These are phyloP conservation scores for Macrolepiota dolichaula DNA, from an alignment of 768 basidiomycete species.

Conservation along the genomic window DNA sequence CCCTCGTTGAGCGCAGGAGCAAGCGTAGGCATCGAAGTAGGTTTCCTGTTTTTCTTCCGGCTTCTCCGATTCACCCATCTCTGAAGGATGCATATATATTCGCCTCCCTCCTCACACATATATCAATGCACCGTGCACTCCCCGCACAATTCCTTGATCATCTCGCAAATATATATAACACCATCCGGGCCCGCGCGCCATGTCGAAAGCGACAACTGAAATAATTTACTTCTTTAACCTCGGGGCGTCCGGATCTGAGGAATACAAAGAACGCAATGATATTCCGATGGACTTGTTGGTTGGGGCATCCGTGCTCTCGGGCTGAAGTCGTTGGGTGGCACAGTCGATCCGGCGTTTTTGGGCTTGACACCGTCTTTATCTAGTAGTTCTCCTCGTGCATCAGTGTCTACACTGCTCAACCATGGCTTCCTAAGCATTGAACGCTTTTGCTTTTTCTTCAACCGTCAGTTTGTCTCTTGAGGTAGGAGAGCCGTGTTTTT, in stretches of 20 bases:
- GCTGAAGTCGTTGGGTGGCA: conserved; percentile 50
- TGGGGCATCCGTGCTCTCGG: too few species aligned
- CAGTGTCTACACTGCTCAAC: conserved; percentile 41
- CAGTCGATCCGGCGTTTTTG: neutral
- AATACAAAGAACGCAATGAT: conserved; percentile 24
- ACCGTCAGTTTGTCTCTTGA: too few species aligned
- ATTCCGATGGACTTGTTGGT: conserved; percentile 19
- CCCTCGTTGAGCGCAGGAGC: conserved; percentile 49
- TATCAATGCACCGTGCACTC: conserved; percentile 18
- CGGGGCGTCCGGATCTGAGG: too few species aligned
- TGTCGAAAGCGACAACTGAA: conserved; percentile 9
- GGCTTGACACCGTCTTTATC: conserved; percentile 3
- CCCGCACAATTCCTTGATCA: conserved; percentile 1
- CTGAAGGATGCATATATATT: conserved; percentile 30
- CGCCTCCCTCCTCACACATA: conserved; percentile 36
- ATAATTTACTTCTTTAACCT: conserved; percentile 11
- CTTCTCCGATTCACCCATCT: neutral
- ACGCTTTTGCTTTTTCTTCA: too few species aligned
- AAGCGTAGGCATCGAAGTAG: conserved; percentile 44
- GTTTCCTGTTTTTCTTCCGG: neutral
- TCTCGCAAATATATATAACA: conserved; percentile 24
- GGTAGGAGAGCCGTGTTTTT: too few species aligned
- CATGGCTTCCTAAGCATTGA: conserved; percentile 71
- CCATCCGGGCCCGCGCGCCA: too few species aligned
- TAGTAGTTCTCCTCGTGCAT: conserved; percentile 17